Evolutionary conservation across 495 filamentous ascomycete species (phyloP).

Genomic region (Neurospora africana): DNA sequence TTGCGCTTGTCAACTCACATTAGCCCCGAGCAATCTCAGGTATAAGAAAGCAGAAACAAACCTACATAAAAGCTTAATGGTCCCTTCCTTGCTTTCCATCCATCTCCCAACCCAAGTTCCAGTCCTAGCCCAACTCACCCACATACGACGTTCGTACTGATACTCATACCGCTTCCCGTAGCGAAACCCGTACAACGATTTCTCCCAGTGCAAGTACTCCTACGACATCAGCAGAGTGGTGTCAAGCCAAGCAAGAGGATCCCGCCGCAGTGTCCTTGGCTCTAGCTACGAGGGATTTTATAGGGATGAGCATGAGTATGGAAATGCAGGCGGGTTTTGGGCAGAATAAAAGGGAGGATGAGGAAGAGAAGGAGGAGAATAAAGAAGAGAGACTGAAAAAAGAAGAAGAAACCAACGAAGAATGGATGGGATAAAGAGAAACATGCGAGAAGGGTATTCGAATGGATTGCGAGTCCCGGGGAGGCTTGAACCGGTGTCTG

Average conservation of each 20-base stretch:
- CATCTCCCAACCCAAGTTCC: background rate
- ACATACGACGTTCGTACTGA: background rate
- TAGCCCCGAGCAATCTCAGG: background rate
- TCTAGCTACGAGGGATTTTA: background rate
- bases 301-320: background rate
- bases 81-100: background rate
- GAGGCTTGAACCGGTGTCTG: background rate
- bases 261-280: background rate
- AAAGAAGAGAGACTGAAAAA: background rate
- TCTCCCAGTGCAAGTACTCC: no score
- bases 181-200: no score
- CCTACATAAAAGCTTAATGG: no score
- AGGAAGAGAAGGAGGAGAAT: background rate
- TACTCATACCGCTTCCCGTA: no score
- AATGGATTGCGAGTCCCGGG: background rate
- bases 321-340: background rate
- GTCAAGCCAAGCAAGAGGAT: background rate
- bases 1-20: background rate
- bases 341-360: background rate
- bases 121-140: background rate
- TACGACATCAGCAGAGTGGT: background rate
- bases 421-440: background rate
- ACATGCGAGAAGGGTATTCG: background rate
- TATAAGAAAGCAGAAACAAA: no score
- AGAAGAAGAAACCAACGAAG: background rate